These are phyloP conservation scores for Xerocomus cyaneibrunnescens DNA, from an alignment of 1,284 basidiomycete genomes.

Conservation along the genomic window DNA sequence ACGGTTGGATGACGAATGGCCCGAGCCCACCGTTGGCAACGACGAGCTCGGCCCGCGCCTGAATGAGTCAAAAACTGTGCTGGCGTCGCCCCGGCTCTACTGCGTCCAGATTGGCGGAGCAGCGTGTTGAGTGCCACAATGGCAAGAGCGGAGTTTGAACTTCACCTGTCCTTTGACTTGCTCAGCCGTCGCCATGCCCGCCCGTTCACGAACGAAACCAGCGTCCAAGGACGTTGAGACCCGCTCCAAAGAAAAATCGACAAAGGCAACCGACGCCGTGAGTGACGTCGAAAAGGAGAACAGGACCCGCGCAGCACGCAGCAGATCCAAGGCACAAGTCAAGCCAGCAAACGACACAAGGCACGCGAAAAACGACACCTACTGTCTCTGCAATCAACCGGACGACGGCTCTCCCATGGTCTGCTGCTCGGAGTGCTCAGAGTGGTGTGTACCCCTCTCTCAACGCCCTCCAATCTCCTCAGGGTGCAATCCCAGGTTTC, in stretches of 20 bases:
- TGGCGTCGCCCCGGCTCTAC: too few relatives aligned
- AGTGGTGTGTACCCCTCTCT: slow-evolving; percentile 56
- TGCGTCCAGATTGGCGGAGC: too few relatives aligned
- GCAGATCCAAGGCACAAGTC: slow-evolving; percentile 25
- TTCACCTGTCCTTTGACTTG: slow-evolving; percentile 29
- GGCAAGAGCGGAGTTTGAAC: slow-evolving; percentile 34
- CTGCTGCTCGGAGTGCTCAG: slow-evolving; percentile 64
- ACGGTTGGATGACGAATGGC: too few relatives aligned
- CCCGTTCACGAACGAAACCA: slow-evolving; percentile 43
- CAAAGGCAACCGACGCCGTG: slow-evolving; percentile 16
- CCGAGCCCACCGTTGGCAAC: slow-evolving; percentile 1
- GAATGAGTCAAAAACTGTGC: neutral
- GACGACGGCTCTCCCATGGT: slow-evolving; percentile 86
- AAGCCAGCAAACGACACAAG: slow-evolving; percentile 18
- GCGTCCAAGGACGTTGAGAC: slow-evolving; percentile 12
- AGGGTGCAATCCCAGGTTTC: slow-evolving; percentile 55
- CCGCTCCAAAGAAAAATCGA: slow-evolving; percentile 21
- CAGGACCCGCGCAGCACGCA: slow-evolving; percentile 13
- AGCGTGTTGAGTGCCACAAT: slow-evolving; percentile 25
- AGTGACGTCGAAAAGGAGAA: slow-evolving; percentile 37
- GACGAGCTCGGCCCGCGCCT: slow-evolving; percentile 7
- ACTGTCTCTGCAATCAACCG: slow-evolving; percentile 59
- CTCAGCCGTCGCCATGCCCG: slow-evolving; percentile 41
- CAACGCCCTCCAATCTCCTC: neutral
- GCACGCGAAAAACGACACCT: slow-evolving; percentile 24